Conservation (phyloP, 805 yeast genomes). For the Candida alai region DNA sequence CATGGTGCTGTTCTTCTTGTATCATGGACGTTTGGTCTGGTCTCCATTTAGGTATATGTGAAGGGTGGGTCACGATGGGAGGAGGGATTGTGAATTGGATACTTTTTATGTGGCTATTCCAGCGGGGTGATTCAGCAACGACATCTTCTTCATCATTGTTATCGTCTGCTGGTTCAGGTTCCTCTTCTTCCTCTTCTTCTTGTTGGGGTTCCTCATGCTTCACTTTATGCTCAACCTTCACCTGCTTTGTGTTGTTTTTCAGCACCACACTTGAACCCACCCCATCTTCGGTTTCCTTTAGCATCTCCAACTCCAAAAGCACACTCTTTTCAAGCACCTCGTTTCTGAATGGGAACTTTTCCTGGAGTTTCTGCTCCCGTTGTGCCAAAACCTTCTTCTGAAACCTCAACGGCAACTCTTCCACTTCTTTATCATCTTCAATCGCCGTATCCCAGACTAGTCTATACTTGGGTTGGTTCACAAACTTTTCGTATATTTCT, state of each 20-base stretch:
- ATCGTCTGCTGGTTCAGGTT: constrained; percentile 5
- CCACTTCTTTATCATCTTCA: constrained; percentile 20
- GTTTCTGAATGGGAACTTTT: constrained; percentile 34
- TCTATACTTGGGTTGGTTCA: constrained; percentile 21
- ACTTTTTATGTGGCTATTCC: constrained; percentile 19
- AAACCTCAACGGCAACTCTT: constrained; percentile 34
- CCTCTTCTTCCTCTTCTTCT: constrained; percentile 9
- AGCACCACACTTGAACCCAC: not conserved
- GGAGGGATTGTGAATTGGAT: constrained; percentile 31
- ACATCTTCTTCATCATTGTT: constrained; percentile 3
- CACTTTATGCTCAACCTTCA: not conserved
- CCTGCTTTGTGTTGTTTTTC: not conserved
- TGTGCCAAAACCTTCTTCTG: constrained; percentile 37
- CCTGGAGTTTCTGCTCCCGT: constrained; percentile 25
- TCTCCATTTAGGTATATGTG: constrained; percentile 41
- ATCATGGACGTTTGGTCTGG: constrained; percentile 22
- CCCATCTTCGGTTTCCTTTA: constrained; percentile 1
- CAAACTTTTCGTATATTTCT: constrained; percentile 29
- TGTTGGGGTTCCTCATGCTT: not conserved
- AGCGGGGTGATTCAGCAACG: not conserved
- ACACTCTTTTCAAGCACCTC: constrained; percentile 23
- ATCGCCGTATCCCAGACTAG: constrained; percentile 31
- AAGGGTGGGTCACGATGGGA: constrained; percentile 39
- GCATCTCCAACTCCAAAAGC: constrained; percentile 17
- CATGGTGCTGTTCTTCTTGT: constrained; percentile 11